Base-by-base conservation (phyloP, 257 asterid species). In the Osmanthus fragrans region DNA sequence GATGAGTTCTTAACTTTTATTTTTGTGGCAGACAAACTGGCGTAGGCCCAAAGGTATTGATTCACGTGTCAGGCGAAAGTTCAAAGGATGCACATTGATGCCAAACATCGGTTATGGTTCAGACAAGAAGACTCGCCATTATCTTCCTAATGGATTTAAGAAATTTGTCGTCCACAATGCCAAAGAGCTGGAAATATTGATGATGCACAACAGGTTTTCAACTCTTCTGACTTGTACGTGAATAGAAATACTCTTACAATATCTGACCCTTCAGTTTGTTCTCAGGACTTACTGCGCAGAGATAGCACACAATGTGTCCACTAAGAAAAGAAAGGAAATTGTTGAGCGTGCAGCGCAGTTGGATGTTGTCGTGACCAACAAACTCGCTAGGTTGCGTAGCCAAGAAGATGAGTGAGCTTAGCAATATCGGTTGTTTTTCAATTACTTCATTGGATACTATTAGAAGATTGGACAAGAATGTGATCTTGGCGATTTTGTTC, bases 281-380 rank as follows among this genome's bases (percentile, higher is more conserved):
- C 64, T 42, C 86, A 87, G 94, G 88, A 86, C 77, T 23, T 89
- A 89, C 78, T 89, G 94, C 39, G 91, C 90, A 8, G 84, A 85
- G 78, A 86, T 86, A 3, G 89, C 87, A 25, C 90, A 86, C 70
- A 80, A 86, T 65, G 79, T 84, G 9, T 86, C 90, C 7, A 86
- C 88, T 13, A 82, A 66, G 87, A 87, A 87, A 36, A 80, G 90
- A 7, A 84, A 87, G 73, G 88, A 84, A 12, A 84, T 84, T 32
- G 90, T 87, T 4, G 86, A 80, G 54, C 85, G 88, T 9, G 90
- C 90, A 0, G 84, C 88, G 12, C 90, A 87, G 40, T 58, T 85
- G 66, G 90, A 87, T 77, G 76, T 87, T 37, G 90, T 78, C 56
- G 90, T 82, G 29, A 87, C 88, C 75, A 87, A 87, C 86, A 84